Evolutionary conservation across 306 rosid species (phyloP).

Genomic region (Sindora glabra): DNA sequence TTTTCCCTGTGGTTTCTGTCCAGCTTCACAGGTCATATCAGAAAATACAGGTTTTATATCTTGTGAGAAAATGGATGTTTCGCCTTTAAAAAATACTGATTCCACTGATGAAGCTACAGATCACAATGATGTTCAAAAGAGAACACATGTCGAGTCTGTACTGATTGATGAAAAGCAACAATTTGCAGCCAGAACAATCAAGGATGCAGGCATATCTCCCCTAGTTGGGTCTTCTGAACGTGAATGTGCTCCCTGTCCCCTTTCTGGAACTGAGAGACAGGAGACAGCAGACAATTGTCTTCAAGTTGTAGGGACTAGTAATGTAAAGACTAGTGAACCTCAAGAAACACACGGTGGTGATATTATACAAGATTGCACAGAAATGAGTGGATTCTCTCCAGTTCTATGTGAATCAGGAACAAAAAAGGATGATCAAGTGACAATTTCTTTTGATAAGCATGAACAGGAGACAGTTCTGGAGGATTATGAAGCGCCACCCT

Average conservation of each 20-base stretch:
- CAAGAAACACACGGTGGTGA: constrained; percentile 18
- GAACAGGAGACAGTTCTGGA: constrained; percentile 16
- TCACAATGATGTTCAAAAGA: no score
- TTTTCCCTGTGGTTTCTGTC: constrained; percentile 16
- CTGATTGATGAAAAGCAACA: constrained; percentile 33
- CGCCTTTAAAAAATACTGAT: constrained; percentile 31
- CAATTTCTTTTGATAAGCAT: constrained; percentile 14
- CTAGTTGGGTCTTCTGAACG: constrained; percentile 27
- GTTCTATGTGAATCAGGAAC: constrained; percentile 24
- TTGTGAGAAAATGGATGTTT: constrained; percentile 21
- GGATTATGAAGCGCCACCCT: constrained; percentile 14
- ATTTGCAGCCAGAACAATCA: constrained; percentile 13
- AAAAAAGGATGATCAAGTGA: constrained; percentile 26
- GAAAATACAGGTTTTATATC: constrained; percentile 25
- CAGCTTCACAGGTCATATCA: constrained; percentile 30
- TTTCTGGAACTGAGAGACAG: constrained; percentile 21
- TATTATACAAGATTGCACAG: constrained; percentile 24
- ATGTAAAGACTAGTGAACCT: constrained; percentile 24
- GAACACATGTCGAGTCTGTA: constrained; percentile 20
- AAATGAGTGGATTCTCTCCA: constrained; percentile 24
- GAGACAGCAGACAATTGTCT: constrained; percentile 26
- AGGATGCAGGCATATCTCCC: constrained; percentile 29
- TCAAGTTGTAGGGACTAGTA: constrained; percentile 16
- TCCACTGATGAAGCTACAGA: no score
- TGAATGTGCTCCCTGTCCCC: constrained; percentile 27